Evolutionary conservation across 768 basidiomycete species (phyloP).

Genomic region (Rickenella mellea): DNA sequence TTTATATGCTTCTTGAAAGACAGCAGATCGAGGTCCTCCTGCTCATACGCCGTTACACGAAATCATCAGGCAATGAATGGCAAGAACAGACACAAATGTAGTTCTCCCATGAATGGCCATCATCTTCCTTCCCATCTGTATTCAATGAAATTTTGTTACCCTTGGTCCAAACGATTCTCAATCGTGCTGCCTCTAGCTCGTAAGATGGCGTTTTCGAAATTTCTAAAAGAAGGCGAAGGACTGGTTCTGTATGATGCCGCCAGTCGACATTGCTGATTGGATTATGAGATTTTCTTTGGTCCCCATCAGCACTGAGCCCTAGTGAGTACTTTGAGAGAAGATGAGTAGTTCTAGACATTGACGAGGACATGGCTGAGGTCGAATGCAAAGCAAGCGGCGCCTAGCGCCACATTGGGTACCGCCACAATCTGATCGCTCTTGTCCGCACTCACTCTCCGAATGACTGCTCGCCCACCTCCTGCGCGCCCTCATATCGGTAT

Average conservation of each 20-base stretch:
- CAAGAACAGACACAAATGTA: no score
- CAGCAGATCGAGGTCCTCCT: slow-evolving; percentile 76
- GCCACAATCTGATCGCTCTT: no score
- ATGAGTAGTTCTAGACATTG: background rate
- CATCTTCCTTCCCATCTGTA: no score
- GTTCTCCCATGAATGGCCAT: no score
- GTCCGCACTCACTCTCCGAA: no score
- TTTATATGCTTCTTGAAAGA: slow-evolving; percentile 33
- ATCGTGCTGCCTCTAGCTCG: slow-evolving; percentile 51
- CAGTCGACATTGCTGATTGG: slow-evolving; percentile 39
- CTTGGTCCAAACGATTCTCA: slow-evolving; percentile 59
- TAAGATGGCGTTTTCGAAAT: slow-evolving; percentile 36
- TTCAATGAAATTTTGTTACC: no score
- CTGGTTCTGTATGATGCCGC: slow-evolving; percentile 72
- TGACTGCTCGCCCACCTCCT: slow-evolving; percentile 58
- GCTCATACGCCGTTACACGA: no score
- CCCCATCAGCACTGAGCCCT: no score
- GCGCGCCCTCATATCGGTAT: slow-evolving; percentile 66
- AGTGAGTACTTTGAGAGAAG: no score
- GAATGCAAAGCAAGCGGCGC: background rate
- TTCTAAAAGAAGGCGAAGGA: slow-evolving; percentile 55
- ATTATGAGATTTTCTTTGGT: no score
- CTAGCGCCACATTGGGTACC: background rate
- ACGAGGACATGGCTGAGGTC: background rate
- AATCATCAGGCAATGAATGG: no score